phyloP scores from a whole-genome alignment of 192 early-diverging fungal species.

The Thamnidium elegans region DNA sequence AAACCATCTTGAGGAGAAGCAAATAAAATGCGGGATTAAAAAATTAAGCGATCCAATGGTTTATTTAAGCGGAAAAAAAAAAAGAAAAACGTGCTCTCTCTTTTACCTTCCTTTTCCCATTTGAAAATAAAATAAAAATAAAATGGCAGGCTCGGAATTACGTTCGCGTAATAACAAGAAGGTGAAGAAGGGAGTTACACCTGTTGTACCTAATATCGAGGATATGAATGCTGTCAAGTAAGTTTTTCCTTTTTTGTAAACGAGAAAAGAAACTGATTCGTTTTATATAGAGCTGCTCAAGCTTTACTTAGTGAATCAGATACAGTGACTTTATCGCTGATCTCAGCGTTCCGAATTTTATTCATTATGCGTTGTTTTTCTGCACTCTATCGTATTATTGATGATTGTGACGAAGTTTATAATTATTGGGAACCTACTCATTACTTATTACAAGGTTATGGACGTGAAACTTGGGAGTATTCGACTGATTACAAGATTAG shows the following conservation, averaged over 20 bases:
- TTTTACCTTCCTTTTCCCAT: no score
- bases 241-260: no score
- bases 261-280: no score
- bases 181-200: background rate
- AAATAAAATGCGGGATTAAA: no score
- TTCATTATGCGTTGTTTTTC: conserved; percentile 52
- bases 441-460: conserved; percentile 77
- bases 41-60: no score
- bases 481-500: conserved; percentile 84
- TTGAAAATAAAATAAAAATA: no score
- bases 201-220: no score
- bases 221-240: no score
- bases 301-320: conserved; percentile 24
- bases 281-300: conserved; percentile 3
- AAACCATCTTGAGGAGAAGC: no score
- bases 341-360: conserved; percentile 50
- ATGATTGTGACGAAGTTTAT: conserved; percentile 87
- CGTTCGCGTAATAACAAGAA: background rate
- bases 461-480: conserved; percentile 98
- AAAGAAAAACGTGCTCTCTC: no score
- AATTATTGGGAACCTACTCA: conserved; percentile 98
- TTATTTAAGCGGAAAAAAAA: no score
- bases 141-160: background rate
- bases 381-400: conserved; percentile 54
- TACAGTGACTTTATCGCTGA: conserved; percentile 24